phyloP scores from a whole-genome alignment of 192 early-diverging fungal genomes.

The Funneliformis geosporum region DNA sequence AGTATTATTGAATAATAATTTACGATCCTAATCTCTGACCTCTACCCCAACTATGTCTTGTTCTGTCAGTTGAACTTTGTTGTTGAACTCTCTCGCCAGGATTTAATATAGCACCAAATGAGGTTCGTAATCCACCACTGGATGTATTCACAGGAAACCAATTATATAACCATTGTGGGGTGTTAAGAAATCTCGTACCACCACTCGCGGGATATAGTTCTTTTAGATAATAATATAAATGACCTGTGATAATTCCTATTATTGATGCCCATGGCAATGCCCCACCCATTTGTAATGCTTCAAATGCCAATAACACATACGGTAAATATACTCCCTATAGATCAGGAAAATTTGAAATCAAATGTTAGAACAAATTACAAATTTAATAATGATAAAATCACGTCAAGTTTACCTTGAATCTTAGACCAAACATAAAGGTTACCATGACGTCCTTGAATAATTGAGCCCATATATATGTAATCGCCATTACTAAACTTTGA shows the following conservation, averaged over 20 bases:
- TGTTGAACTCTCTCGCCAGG: background rate
- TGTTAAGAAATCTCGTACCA: conserved; percentile 63
- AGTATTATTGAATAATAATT: no score
- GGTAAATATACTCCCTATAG: conserved; percentile 73
- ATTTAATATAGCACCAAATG: background rate
- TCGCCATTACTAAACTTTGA: conserved; percentile 52
- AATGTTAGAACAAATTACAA: background rate
- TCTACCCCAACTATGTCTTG: conserved; percentile 19
- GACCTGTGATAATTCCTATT: conserved; percentile 68
- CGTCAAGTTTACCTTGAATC: conserved; percentile 55
- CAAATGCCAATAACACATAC: conserved; percentile 63
- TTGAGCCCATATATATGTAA: conserved; percentile 80
- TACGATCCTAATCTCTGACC: conserved; percentile 4
- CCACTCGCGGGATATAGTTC: conserved; percentile 65
- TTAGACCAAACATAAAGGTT: conserved; percentile 72
- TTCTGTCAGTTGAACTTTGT: background rate
- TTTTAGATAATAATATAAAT: conserved; percentile 75
- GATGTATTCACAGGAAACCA: conserved; percentile 38
- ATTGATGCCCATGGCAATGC: conserved; percentile 47
- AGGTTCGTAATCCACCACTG: background rate
- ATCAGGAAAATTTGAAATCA: background rate
- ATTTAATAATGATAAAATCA: background rate
- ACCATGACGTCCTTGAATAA: conserved; percentile 58
- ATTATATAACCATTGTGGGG: conserved; percentile 62
- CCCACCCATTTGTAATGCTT: conserved; percentile 48